Conservation (phyloP, 805 yeast genomes). For the Yamadazyma sp. region DNA sequence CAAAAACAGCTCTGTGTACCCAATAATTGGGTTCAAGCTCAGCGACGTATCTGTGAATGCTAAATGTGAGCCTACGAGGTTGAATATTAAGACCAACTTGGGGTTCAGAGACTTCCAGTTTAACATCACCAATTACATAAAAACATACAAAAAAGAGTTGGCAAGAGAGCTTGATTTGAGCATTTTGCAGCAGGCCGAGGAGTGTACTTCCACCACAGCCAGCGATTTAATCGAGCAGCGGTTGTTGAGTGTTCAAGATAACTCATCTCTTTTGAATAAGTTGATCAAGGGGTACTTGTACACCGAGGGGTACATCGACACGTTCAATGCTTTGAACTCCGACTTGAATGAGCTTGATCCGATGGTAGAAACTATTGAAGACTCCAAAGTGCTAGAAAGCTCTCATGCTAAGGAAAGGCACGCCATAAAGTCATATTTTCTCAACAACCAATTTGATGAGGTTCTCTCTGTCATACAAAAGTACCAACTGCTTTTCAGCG, state of each 20-base stretch:
- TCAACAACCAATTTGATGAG: conserved; percentile 25
- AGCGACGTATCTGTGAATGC: conserved; percentile 33
- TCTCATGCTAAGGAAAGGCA: conserved; percentile 29
- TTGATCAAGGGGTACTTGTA: conserved; percentile 39
- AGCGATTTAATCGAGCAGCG: conserved; percentile 17
- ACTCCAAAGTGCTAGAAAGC: conserved; percentile 10
- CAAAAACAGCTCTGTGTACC: conserved; percentile 35
- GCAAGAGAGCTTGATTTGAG: conserved; percentile 21
- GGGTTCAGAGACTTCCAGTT: conserved; percentile 57
- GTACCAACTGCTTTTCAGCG: conserved; percentile 18
- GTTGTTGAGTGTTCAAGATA: conserved; percentile 26
- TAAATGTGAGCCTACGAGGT: conserved; percentile 18
- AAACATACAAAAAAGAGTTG: conserved; percentile 39
- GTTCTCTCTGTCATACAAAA: conserved; percentile 22
- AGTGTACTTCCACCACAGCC: not conserved
- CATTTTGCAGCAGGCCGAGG: conserved; percentile 21
- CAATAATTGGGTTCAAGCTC: conserved; percentile 34
- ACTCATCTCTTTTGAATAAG: conserved; percentile 27
- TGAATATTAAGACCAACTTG: conserved; percentile 51
- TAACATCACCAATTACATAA: conserved; percentile 57
- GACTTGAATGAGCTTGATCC: conserved; percentile 28
- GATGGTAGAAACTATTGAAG: conserved; percentile 1
- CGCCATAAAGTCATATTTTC: conserved; percentile 22
- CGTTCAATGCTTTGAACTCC: conserved; percentile 31
- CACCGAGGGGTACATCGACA: conserved; percentile 39